Evolutionary conservation across 1,284 basidiomycete genomes (phyloP).

Genomic region (Laetiporus sulphureus): DNA sequence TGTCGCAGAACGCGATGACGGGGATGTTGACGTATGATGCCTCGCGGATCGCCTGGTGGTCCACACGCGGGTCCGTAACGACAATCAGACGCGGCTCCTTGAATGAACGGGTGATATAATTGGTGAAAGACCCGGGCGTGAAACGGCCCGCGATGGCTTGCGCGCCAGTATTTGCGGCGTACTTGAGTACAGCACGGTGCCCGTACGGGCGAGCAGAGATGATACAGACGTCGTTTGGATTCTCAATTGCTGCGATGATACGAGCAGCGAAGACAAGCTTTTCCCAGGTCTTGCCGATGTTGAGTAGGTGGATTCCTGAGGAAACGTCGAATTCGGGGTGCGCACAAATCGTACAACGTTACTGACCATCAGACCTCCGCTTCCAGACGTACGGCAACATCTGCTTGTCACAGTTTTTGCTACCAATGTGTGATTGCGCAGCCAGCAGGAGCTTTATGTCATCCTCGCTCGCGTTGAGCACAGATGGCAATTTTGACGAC

Average conservation of each 20-base stretch:
- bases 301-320: slow-evolving; percentile 90
- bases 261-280: slow-evolving; percentile 95
- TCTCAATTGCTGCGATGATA: slow-evolving; percentile 92
- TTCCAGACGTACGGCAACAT: slow-evolving; percentile 99
- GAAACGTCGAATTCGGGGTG: slow-evolving; percentile 8
- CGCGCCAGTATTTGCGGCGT: slow-evolving; percentile 95
- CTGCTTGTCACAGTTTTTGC: slow-evolving; percentile 98
- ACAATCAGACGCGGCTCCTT: slow-evolving; percentile 98
- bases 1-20: slow-evolving; percentile 98
- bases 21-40: slow-evolving; percentile 99
- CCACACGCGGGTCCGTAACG: slow-evolving; percentile 97
- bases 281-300: slow-evolving; percentile 99
- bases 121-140: slow-evolving; percentile 98
- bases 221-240: slow-evolving; percentile 96
- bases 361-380: slow-evolving; percentile 87
- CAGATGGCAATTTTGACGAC: slow-evolving; percentile 89
- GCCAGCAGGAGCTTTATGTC: slow-evolving; percentile 94
- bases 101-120: slow-evolving; percentile 99
- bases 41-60: slow-evolving; percentile 99
- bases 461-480: slow-evolving; percentile 92
- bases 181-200: slow-evolving; percentile 98
- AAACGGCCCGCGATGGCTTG: slow-evolving; percentile 98
- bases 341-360: slow-evolving; percentile 2
- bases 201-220: slow-evolving; percentile 98
- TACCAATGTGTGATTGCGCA: slow-evolving; percentile 95